These are phyloP conservation scores for Ogataea methylovora DNA, from an alignment of 805 yeast genomes.

Conservation along the genomic window DNA sequence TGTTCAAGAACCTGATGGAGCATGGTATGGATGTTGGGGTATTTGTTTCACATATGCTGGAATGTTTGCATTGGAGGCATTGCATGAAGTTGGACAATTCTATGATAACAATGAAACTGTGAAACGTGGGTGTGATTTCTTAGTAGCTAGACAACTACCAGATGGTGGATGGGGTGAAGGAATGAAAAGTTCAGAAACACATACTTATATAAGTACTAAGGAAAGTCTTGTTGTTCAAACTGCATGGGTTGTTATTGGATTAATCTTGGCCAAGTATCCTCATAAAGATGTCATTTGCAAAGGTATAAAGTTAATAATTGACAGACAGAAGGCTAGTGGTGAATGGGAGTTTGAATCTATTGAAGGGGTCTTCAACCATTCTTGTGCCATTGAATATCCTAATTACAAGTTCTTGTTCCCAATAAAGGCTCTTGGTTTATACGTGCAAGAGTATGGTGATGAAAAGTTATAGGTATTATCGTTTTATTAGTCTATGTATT, in stretches of 20 bases:
- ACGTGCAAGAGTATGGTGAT: constrained; percentile 18
- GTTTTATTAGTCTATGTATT: not conserved
- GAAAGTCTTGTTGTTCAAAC: constrained; percentile 78
- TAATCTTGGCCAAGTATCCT: constrained; percentile 78
- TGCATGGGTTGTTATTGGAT: constrained; percentile 84
- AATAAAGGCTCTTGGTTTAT: constrained; percentile 87
- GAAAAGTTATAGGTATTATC: constrained; percentile 2
- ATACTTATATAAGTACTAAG: constrained; percentile 55
- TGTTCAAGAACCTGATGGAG: constrained; percentile 73
- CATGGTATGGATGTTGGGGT: constrained; percentile 99
- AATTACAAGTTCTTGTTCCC: constrained; percentile 85
- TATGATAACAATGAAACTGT: constrained; percentile 61
- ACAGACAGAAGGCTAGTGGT: constrained; percentile 65
- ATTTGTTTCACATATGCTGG: constrained; percentile 92
- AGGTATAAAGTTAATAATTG: constrained; percentile 59
- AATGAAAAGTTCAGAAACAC: constrained; percentile 82
- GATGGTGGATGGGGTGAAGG: constrained; percentile 99
- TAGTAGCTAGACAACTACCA: constrained; percentile 60
- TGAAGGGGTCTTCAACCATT: constrained; percentile 95
- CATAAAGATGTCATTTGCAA: constrained; percentile 47
- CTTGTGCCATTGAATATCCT: constrained; percentile 90
- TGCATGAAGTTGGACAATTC: constrained; percentile 56
- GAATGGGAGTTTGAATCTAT: constrained; percentile 80
- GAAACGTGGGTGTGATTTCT: constrained; percentile 75
- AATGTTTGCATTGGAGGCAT: constrained; percentile 96